Percentiles rank a stretch among this genome's conserved stretches.
phyloP scores from a whole-genome alignment of 768 basidiomycete species.

The Kwoniella mangroviensis region DNA sequence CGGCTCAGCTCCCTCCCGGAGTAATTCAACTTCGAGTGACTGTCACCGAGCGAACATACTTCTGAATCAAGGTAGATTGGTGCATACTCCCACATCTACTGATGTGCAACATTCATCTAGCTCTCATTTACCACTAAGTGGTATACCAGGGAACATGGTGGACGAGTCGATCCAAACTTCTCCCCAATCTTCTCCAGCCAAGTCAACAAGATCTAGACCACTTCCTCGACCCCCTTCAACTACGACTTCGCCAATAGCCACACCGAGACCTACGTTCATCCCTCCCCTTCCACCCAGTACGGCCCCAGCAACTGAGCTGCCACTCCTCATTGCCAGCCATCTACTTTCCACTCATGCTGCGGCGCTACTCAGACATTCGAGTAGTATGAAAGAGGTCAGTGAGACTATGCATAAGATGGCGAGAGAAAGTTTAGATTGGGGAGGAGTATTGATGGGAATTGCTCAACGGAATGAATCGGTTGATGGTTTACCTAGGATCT shows the following conservation, averaged over 20 bases:
- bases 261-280: conserved; percentile 14
- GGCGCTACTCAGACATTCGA: conserved; percentile 34
- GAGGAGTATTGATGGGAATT: conserved; percentile 37
- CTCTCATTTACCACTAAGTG: conserved; percentile 1
- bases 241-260: background rate
- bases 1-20: background rate
- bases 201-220: conserved; percentile 8
- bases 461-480: conserved; percentile 10
- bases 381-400: conserved; percentile 20
- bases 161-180: conserved; percentile 19
- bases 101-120: conserved; percentile 1
- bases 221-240: conserved; percentile 12
- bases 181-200: conserved; percentile 6
- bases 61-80: background rate
- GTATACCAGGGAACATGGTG: conserved; percentile 3
- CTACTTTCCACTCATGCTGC: conserved; percentile 42
- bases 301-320: conserved; percentile 21
- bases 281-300: conserved; percentile 1
- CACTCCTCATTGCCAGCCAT: conserved; percentile 44
- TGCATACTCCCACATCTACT: background rate
- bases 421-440: conserved; percentile 42
- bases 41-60: too few relatives aligned
- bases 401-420: conserved; percentile 42
- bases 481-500: conserved; percentile 2
- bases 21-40: background rate